phyloP scores from a whole-genome alignment of 768 basidiomycete species.

The Lyophyllum decastes region DNA sequence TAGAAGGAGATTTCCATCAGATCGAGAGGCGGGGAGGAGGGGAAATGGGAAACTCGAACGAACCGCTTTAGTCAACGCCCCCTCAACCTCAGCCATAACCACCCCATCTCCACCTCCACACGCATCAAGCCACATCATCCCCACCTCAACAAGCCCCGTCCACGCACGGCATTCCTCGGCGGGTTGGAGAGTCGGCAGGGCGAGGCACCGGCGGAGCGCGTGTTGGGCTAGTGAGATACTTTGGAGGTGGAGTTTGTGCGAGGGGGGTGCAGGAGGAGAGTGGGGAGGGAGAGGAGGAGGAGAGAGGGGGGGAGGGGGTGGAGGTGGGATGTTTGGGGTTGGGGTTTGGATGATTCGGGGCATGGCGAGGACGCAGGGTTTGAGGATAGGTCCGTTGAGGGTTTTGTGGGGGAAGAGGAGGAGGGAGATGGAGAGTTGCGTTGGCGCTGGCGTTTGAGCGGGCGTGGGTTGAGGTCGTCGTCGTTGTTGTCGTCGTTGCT shows the following conservation, averaged over 20 bases:
- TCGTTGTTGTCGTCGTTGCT: too few relatives aligned
- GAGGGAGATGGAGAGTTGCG: too few relatives aligned
- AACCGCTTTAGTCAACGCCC: slow-evolving; percentile 72
- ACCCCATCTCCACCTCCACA: too few relatives aligned
- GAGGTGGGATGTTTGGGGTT: too few relatives aligned
- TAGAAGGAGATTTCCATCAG: neutral
- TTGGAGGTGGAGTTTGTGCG: slow-evolving; percentile 52
- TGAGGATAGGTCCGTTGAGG: too few relatives aligned
- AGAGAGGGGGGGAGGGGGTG: neutral
- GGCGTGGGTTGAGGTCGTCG: neutral
- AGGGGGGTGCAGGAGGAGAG: slow-evolving; percentile 47
- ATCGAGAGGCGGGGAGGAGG: too few relatives aligned
- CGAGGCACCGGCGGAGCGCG: slow-evolving; percentile 58
- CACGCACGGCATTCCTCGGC: slow-evolving; percentile 72
- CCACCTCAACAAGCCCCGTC: slow-evolving; percentile 69
- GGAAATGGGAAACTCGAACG: too few relatives aligned
- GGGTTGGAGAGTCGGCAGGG: slow-evolving; percentile 48
- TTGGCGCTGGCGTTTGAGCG: neutral
- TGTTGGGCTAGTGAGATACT: slow-evolving; percentile 58
- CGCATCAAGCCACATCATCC: slow-evolving; percentile 50
- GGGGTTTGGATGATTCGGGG: too few relatives aligned
- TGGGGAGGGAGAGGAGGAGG: neutral
- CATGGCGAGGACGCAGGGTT: too few relatives aligned
- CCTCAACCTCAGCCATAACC: slow-evolving; percentile 62
- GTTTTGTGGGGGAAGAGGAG: too few relatives aligned